Percentiles rank a stretch among this genome's conserved stretches.
Evolutionary conservation across 495 filamentous ascomycete genomes (phyloP).

Genomic region (Neurospora sp.): DNA sequence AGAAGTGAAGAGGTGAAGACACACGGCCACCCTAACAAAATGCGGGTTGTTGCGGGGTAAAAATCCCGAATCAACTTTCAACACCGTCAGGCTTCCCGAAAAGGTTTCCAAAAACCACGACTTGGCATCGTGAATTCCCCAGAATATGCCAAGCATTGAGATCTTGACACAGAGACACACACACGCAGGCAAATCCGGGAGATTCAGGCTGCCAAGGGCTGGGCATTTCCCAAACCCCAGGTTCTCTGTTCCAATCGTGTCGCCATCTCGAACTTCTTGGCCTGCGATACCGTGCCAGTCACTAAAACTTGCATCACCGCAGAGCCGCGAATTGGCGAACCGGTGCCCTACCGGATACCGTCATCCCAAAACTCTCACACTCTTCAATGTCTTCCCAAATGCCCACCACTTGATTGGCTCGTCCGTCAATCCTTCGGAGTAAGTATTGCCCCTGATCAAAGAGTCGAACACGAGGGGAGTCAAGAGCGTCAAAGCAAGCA

Average conservation of each 20-base stretch:
- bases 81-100: neutral
- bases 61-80: conserved; percentile 3
- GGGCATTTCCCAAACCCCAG: conserved; percentile 14
- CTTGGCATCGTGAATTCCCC: conserved; percentile 1
- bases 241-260: neutral
- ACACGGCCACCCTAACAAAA: neutral
- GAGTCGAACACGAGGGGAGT: neutral
- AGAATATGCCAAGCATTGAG: conserved; percentile 8
- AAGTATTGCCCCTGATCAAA: neutral
- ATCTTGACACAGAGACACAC: conserved; percentile 3
- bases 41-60: neutral
- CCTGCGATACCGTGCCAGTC: neutral
- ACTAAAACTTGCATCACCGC: neutral
- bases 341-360: neutral
- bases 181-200: conserved; percentile 12
- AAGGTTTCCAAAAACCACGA: conserved; percentile 7
- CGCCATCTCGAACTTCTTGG: neutral
- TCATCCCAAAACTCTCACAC: neutral
- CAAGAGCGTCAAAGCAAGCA: neutral
- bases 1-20: neutral
- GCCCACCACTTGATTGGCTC: neutral
- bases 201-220: conserved; percentile 23
- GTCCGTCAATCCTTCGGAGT: neutral
- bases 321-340: neutral
- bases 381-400: neutral